Conservation (phyloP, 805 yeast genomes). For the Candida insectorum region DNA sequence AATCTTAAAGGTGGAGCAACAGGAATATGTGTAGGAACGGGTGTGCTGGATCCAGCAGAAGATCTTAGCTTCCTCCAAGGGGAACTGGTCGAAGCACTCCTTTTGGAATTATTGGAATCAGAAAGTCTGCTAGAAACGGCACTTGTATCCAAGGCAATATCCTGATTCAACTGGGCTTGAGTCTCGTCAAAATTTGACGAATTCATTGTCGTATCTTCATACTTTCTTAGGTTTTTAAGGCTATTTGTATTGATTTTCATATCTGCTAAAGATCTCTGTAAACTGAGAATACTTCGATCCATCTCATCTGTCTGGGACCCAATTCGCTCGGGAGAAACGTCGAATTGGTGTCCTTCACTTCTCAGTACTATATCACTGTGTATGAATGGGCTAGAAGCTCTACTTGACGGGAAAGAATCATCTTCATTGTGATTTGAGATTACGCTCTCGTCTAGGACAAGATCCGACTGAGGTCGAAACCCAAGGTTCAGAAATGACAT, state of each 20-base stretch:
- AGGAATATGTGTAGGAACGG: conserved; percentile 3
- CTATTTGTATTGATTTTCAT: conserved; percentile 9
- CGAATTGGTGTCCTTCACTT: too few species aligned
- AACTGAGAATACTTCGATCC: conserved; percentile 12
- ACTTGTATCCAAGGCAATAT: conserved; percentile 13
- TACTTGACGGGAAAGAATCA: conserved; percentile 9
- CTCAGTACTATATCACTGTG: too few species aligned
- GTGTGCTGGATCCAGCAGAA: conserved; percentile 9
- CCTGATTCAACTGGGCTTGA: conserved; percentile 19
- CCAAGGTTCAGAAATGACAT: too few species aligned
- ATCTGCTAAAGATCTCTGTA: conserved; percentile 12
- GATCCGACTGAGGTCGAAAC: too few species aligned
- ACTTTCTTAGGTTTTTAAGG: not conserved
- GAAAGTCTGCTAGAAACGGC: conserved; percentile 9
- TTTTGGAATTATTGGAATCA: conserved; percentile 5
- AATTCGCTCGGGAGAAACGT: too few species aligned
- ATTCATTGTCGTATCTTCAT: conserved; percentile 6
- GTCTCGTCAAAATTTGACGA: conserved; percentile 19
- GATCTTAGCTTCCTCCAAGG: conserved; percentile 25
- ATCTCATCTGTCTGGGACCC: conserved; percentile 7
- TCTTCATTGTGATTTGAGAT: too few species aligned
- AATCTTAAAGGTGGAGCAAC: conserved; percentile 5
- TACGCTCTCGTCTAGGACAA: too few species aligned
- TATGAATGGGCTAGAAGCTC: conserved; percentile 15
- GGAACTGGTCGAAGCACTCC: conserved; percentile 8